Evolutionary conservation across 2,329 filamentous ascomycete genomes (phyloP), one percentile per base, ranked within the genome.

Genomic region (Aureobasidium vineae): DNA sequence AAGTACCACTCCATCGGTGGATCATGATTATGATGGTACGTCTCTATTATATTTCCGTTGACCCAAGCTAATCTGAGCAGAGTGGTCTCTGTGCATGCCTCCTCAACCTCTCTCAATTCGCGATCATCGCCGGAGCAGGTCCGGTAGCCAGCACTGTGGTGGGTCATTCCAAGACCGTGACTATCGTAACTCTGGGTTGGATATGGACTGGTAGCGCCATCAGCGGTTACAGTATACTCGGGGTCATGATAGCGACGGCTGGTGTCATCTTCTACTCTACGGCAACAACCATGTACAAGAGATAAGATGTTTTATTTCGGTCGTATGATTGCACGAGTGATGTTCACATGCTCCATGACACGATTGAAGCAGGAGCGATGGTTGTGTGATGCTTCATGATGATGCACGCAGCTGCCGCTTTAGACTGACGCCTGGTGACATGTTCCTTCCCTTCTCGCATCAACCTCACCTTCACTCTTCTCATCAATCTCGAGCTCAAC

Each of bases 1-100:
- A 81, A 36, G 81, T 87, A 1, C 79, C 80, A 3, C 79, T 57
- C 3, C 54, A 41, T 1, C 69, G 68, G 6, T 75, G 73, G 72
- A 43, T 65, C 15, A 66, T 89, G 81, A 86, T 90, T 49, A 57
- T 82, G 33, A 79, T 87, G 77, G 85, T 86, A 75, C 73, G 82
- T 21, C 26, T 53, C 23, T 63, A 15, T 19, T 16, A 36, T 6
- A 5, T 36, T 10, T 2, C 11, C n/a, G 33, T 10, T 11, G 13
- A 33, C 5, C 2, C 40, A 7, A 47, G 56, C 56, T 60, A 23
- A 60, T 13, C 6, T 19, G 38, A 5, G n/a, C 52, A 88, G 85
- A 88, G 86, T 66, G 87, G 87, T 21, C 68, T 83, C 7, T 85
- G 88, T 69, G 88, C 88, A 11, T 84, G 84, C 43, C 76, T 88